These are phyloP conservation scores for Talaromyces albobiverticillius DNA, from an alignment of 2,329 filamentous ascomycete species.

Conservation along the genomic window DNA sequence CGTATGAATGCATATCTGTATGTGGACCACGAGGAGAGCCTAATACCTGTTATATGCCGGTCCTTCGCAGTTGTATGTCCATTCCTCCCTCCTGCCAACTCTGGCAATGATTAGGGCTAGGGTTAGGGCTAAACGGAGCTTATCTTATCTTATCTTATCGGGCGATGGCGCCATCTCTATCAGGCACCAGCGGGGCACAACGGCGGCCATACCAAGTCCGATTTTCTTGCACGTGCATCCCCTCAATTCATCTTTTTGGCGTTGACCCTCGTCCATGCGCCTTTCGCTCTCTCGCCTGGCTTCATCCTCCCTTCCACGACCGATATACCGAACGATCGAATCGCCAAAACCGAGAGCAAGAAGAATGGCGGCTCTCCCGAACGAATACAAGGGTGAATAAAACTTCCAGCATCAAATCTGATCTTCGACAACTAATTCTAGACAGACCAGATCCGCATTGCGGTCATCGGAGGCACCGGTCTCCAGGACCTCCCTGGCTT, in stretches of 20 bases:
- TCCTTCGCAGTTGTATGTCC: no score
- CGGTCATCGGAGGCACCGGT: constrained; percentile 90
- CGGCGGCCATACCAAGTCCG: not conserved
- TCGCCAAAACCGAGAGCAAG: constrained; percentile 31
- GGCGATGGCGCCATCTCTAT: not conserved
- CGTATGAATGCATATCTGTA: no score
- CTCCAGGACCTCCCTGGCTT: constrained; percentile 85
- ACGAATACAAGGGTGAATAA: constrained; percentile 57
- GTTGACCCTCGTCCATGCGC: no score
- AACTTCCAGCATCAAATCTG: not conserved
- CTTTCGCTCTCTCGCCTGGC: not conserved
- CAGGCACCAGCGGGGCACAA: constrained; percentile 1
- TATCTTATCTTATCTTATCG: not conserved
- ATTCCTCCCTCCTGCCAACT: no score
- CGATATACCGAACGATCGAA: constrained; percentile 25
- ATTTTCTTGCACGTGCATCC: constrained; percentile 4
- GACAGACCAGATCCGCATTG: constrained; percentile 70
- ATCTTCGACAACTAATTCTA: not conserved
- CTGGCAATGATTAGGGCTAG: not conserved
- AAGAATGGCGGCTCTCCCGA: constrained; percentile 55
- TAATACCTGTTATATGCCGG: no score
- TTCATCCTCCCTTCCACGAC: constrained; percentile 19
- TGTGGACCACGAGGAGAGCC: no score
- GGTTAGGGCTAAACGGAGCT: constrained; percentile 5
- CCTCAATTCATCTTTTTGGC: not conserved